Evolutionary conservation across 306 rosid species (phyloP), one percentile per base, ranked within the genome.

Genomic region (Inga oerstediana): DNA sequence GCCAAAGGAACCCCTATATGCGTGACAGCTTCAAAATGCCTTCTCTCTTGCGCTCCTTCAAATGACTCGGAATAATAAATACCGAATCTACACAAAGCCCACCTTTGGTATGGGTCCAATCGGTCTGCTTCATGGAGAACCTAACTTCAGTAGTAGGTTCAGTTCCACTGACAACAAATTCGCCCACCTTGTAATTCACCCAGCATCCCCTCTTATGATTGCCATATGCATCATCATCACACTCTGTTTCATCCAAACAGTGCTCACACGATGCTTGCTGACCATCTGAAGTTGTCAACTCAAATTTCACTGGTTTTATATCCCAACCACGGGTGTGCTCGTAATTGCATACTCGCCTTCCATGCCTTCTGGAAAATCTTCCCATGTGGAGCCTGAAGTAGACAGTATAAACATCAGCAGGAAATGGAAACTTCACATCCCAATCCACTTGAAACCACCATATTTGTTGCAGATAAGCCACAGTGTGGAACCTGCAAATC

Each of bases 131-230:
- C 98, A 96, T 94, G 84, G 98, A 96, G 87, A 92, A 92, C 83
- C 89, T 87, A 75, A 96, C 89, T 90, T 94, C 90, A 0, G 93
- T 87, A 35, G 85, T 88, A 39, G 97, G 92, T 62, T 86, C 90
- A 9, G 90, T 78, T 68, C 89, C 90, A 3, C 69, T 81, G 76
- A 92, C 98, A 22, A 84, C 78, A 85, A 96, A 91, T 76, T 94
- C 98, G n/a, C 99, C 98, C 10, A 96, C 99, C 90, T 92, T 92
- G 97, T 94, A 96, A 85, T 94, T 96, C 69, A 94, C 86, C 97
- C 98, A 96, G 85, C 82, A 89, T 32, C 99, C 97, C 0, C 98
- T 92, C 91, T 92, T 94, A 44, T 87, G 92, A 80, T 86, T 79
- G 75, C 94, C 92, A 48, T 83, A 82, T 45, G 81, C 79, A 66